Conservation (phyloP, 2,329 filamentous ascomycete species). For the Fonsecaea erecta region DNA sequence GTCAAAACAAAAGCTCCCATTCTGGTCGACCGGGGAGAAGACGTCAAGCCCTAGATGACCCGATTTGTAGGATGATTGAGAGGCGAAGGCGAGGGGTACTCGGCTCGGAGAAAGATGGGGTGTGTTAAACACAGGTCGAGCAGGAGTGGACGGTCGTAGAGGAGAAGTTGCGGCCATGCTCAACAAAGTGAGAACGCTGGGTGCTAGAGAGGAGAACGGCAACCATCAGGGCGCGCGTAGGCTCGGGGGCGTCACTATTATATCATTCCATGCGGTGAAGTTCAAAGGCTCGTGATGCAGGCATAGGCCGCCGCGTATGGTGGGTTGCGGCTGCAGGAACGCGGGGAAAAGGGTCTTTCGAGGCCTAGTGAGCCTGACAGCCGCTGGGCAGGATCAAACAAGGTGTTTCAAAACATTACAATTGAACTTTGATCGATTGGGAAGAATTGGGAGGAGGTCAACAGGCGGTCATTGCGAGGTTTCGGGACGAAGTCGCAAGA, state of each 20-base stretch:
- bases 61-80: conserved; percentile 41
- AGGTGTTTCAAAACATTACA: conserved; percentile 1
- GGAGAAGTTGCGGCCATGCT: conserved; percentile 26
- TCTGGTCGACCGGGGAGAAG: conserved; percentile 87
- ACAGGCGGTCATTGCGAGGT: not conserved
- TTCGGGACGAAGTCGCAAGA: not conserved
- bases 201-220: not conserved
- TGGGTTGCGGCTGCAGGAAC: conserved; percentile 9
- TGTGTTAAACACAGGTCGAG: conserved; percentile 14
- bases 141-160: conserved; percentile 26
- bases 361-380: not conserved
- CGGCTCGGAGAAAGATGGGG: conserved; percentile 32
- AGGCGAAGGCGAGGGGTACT: conserved; percentile 20
- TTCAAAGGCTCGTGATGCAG: not conserved
- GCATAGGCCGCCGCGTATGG: not conserved
- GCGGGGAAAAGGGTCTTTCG: conserved; percentile 12
- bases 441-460: not conserved
- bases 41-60: conserved; percentile 63
- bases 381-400: conserved; percentile 9
- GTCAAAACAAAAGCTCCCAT: conserved; percentile 95
- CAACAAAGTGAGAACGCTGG: not conserved
- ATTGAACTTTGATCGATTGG: not conserved
- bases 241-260: conserved; percentile 14
- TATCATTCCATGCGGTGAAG: conserved; percentile 14
- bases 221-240: conserved; percentile 3